A percentile compares a stretch with the other conserved stretches of the same genome.
Conservation (phyloP, 371 early-diverging fungal genomes). For the Actinomortierella wolfii region DNA sequence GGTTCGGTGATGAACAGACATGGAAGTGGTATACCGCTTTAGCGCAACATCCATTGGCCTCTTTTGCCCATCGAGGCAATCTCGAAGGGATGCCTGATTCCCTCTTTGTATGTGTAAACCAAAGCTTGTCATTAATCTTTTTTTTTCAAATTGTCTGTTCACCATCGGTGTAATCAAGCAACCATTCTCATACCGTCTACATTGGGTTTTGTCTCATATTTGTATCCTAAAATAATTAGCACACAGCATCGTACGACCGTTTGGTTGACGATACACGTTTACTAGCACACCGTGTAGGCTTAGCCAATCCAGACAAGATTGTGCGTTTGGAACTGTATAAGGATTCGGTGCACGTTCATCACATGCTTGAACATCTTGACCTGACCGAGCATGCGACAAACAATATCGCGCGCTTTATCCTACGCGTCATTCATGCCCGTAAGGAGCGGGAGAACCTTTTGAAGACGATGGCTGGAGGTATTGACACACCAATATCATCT, state of each 20-base stretch:
- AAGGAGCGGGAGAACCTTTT: slow-evolving; percentile 7
- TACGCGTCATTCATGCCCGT: slow-evolving; percentile 20
- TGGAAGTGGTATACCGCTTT: not conserved
- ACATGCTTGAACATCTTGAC: not conserved
- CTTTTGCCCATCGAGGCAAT: not conserved
- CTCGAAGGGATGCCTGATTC: not conserved
- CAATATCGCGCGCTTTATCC: slow-evolving; percentile 32
- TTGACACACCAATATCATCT: too few species aligned
- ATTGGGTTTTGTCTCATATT: too few species aligned
- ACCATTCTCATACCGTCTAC: too few species aligned
- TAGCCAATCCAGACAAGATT: not conserved
- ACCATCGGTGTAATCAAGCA: too few species aligned
- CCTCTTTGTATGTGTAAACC: not conserved
- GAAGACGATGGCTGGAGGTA: slow-evolving; percentile 6
- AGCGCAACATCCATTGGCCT: not conserved
- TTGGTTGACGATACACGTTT: not conserved
- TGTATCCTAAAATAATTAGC: not conserved
- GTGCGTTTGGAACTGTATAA: not conserved
- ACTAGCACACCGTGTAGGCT: not conserved
- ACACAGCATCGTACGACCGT: not conserved
- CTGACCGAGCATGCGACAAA: slow-evolving; percentile 2
- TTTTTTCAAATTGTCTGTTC: too few species aligned
- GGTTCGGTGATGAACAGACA: not conserved
- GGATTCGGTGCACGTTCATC: not conserved
- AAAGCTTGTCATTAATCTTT: too few species aligned